A percentile compares a stretch with the other conserved stretches of the same genome.
Evolutionary conservation across 2,329 filamentous ascomycete genomes (phyloP).

Genomic region (Colletotrichum horii): DNA sequence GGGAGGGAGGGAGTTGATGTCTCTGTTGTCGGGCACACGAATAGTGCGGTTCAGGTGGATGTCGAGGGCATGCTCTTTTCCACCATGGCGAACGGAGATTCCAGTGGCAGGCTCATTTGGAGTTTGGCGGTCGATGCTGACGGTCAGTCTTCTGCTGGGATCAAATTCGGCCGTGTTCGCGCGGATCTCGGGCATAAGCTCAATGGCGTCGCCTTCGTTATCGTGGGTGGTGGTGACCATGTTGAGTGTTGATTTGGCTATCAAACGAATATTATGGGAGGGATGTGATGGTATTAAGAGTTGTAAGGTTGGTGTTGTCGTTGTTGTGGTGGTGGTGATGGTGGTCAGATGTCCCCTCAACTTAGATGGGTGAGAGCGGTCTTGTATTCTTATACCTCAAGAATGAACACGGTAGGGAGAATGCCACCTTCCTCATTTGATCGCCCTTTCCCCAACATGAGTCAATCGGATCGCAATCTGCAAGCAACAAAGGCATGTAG

Average conservation of each 20-base stretch:
- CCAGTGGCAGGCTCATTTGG: not conserved
- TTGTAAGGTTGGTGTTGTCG: not conserved
- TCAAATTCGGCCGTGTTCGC: not conserved
- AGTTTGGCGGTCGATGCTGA: not conserved
- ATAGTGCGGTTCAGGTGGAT: conserved; percentile 46
- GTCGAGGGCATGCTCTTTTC: conserved; percentile 24
- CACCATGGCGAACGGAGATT: conserved; percentile 10
- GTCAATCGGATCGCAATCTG: not conserved
- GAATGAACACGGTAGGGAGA: not conserved
- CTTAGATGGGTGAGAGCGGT: not conserved
- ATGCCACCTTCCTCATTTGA: not conserved
- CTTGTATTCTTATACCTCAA: not conserved
- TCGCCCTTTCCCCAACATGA: not conserved
- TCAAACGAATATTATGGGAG: not conserved
- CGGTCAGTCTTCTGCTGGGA: conserved; percentile 7
- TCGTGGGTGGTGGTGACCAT: not conserved
- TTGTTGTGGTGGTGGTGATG: not conserved
- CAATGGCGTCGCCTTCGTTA: not conserved
- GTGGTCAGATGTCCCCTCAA: not conserved
- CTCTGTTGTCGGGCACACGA: conserved; percentile 44
- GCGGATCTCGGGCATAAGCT: conserved; percentile 16
- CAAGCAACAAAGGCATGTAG: not conserved
- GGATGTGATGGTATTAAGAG: not conserved
- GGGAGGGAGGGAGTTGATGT: conserved; percentile 36
- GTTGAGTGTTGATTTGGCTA: not conserved